Evolutionary conservation across 1,284 basidiomycete genomes (phyloP), one percentile per base, ranked within the genome.

Genomic region (Afroboletus lepidellus): DNA sequence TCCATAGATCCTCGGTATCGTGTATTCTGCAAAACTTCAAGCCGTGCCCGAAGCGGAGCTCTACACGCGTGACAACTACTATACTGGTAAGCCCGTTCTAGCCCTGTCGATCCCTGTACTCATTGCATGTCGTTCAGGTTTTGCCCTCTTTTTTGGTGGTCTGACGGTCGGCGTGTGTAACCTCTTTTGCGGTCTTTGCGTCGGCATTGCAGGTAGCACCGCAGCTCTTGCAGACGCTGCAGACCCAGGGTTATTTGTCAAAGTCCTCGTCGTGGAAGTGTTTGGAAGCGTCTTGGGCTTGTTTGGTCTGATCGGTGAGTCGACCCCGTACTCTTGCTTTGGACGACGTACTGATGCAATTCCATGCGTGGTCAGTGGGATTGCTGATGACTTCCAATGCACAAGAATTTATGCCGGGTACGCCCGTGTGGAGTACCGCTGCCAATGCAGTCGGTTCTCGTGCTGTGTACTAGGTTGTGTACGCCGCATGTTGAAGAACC

Each of bases 91-190:
- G 74, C 65, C n/a, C 25, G 16, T 16, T 23, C 37, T 20, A 8
- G 8, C 24, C n/a, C 13, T 51, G 3, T 8, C 33, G 4, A 34
- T n/a, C n/a, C 21, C 8, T 18, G 24, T 32, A 21, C 33, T 25
- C 12, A 24, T 25, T 23, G 18, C 23, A 33, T 24, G 21, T 6
- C 23, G 30, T 25, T 2, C 58, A 91, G 92, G 93, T 11, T 97
- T 84, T 64, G 86, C 94, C 2, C 79, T 97, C 52, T 98, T 98
- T 78, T 97, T 94, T 88, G 94, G 94, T 37, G 94, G 94, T 27
- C 74, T 97, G 44, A 93, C 92, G 1, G 93, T 95, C 44, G 94
- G 92, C 16, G 65, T 84, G 6, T 97, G 94, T 73, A 97, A 97
- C 71, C 79, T 97, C n/a, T 79, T 98, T 21, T 97, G 94, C 58